Base-by-base conservation (phyloP, 352 stramenopile species). In the Hyaloperonospora brassicae region DNA sequence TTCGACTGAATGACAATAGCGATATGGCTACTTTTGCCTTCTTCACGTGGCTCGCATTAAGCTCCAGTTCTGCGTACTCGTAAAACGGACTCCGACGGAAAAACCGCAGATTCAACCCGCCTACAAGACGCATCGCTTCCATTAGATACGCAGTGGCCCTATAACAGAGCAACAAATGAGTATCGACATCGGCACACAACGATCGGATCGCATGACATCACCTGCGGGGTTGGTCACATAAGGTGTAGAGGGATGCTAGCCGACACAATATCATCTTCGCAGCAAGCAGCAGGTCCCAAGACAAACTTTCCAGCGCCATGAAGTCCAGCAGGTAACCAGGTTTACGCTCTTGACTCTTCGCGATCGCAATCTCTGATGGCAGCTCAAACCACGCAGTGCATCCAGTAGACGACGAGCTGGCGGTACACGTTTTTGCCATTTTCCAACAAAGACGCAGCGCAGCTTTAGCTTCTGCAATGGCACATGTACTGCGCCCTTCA, bases 401-500 rank as follows among this genome's bases (percentile, higher is more conserved):
- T 34, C 68, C 53, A 45, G 41, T 40, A 14, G 46, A 31, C 1
- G 50, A 55, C 6, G 51, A 47, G 4, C 53, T 30, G 5, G 52
- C 59, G 5, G 55, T 56, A 49, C 67, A 87, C 43, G 62, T 81
- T 51, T 67, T 80, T 6, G 66, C 64, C 17, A 89, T 44, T 62
- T 79, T 86, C 73, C 74, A 87, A 47, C 76, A 89, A 50, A 89
- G 70, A 7, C 68, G 76, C 2, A 89, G 56, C 14, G 76, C 79
- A 23, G 61, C 53, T 55, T 86, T 89, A 12, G 71, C 70, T 54
- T 86, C 71, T 12, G 45, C 45, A 31, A 89, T 74, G n/a, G 79
- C 73, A 21, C 51, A 52, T 14, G 64, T 55, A 11, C 55, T 62
- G 40, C 62, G 59, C 1, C 79, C 76, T 69, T 76, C 61, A 2